Conservation (phyloP, 2,329 filamentous ascomycete genomes). For the Alternaria infectoria region DNA sequence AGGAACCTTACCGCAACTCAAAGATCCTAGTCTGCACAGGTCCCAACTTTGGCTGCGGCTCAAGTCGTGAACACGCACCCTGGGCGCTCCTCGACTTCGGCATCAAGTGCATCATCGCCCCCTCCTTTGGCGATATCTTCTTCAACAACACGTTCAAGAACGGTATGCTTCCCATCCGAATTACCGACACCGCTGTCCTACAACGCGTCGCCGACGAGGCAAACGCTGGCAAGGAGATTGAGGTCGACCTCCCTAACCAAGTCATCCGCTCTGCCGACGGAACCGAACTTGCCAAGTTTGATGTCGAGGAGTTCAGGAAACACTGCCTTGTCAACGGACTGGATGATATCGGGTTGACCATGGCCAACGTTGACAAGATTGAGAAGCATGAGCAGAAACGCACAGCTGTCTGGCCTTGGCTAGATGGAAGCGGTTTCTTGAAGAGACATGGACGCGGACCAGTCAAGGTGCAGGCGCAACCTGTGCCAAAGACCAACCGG, state of each 20-base stretch:
- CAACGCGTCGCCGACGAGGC: conserved; percentile 78
- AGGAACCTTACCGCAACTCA: conserved; percentile 79
- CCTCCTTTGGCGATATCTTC: conserved; percentile 90
- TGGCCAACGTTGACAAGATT: conserved; percentile 92
- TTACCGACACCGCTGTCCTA: conserved; percentile 71
- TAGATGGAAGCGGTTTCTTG: conserved; percentile 86
- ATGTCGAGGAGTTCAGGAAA: conserved; percentile 92
- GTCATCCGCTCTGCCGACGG: conserved; percentile 78
- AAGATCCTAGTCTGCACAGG: conserved; percentile 94
- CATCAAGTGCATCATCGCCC: conserved; percentile 91
- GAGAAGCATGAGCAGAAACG: conserved; percentile 79
- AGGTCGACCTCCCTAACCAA: conserved; percentile 88
- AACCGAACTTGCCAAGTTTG: conserved; percentile 76
- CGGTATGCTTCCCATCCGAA: conserved; percentile 89
- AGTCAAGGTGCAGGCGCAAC: conserved; percentile 68
- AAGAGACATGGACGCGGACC: conserved; percentile 62
- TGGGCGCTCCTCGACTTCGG: conserved; percentile 98
- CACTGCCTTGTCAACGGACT: conserved; percentile 93
- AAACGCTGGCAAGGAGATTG: conserved; percentile 78
- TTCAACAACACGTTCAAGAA: conserved; percentile 99
- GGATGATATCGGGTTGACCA: conserved; percentile 93
- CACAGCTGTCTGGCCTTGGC: conserved; percentile 82
- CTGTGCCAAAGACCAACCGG: conserved; percentile 86
- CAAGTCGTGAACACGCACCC: conserved; percentile 90
- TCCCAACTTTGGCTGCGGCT: conserved; percentile 93